These are phyloP conservation scores for Amorphotheca resinae DNA, from an alignment of 495 filamentous ascomycete species.

Conservation along the genomic window DNA sequence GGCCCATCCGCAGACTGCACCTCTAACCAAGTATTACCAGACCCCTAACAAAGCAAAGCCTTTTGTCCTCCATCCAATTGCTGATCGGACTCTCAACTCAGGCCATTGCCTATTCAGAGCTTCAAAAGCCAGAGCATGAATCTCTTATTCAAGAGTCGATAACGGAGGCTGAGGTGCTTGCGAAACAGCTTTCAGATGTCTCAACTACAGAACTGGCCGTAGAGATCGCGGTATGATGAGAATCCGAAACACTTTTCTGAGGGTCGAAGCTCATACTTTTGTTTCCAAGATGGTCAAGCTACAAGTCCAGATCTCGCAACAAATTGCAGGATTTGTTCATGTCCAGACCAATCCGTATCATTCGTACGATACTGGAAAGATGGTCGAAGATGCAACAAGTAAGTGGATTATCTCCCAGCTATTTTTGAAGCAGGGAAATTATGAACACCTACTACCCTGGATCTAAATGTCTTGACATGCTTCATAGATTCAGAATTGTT, in stretches of 20 bases:
- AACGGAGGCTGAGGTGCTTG: slow-evolving; percentile 32
- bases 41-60: no score
- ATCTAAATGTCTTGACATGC: no score
- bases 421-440: no score
- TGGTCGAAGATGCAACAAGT: slow-evolving; percentile 43
- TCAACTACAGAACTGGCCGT: slow-evolving; percentile 38
- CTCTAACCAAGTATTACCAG: no score
- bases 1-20: slow-evolving; percentile 54
- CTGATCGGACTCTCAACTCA: no score
- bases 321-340: slow-evolving; percentile 43
- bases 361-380: slow-evolving; percentile 39
- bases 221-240: slow-evolving; percentile 46
- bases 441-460: no score
- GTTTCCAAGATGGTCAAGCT: slow-evolving; percentile 39
- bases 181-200: slow-evolving; percentile 27
- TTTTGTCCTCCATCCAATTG: no score
- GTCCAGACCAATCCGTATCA: slow-evolving; percentile 50
- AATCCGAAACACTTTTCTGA: slow-evolving; percentile 10
- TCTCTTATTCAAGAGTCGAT: slow-evolving; percentile 32
- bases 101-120: slow-evolving; percentile 47
- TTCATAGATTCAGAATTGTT: no score
- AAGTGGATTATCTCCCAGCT: slow-evolving; percentile 16
- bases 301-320: slow-evolving; percentile 35
- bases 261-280: neutral
- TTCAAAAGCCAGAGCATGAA: slow-evolving; percentile 36